These are phyloP conservation scores for Eimeria maxima DNA, from an alignment of 169 alveolate species.

Conservation along the genomic window DNA sequence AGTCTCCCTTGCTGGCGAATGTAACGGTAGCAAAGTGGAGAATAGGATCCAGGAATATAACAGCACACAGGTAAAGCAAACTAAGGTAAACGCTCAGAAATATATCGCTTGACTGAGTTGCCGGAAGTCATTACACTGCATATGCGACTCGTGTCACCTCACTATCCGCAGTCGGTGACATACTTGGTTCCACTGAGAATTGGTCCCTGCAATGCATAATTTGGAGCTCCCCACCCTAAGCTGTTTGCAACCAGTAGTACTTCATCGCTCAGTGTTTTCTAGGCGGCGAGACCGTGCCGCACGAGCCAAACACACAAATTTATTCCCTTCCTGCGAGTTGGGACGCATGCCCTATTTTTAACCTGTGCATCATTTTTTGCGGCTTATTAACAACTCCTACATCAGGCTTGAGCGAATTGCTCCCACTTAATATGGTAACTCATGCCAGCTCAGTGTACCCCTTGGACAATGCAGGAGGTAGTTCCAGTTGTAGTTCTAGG, in stretches of 20 bases:
- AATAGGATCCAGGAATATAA: background rate
- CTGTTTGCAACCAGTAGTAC: slow-evolving; percentile 6
- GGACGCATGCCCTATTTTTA: slow-evolving; percentile 15
- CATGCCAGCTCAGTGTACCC: too few relatives aligned
- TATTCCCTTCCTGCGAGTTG: background rate
- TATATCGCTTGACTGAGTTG: background rate
- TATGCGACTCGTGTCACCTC: background rate
- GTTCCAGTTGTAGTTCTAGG: too few relatives aligned
- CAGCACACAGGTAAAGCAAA: slow-evolving; percentile 12
- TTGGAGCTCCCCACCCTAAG: background rate
- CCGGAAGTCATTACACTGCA: background rate
- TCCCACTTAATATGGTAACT: too few relatives aligned
- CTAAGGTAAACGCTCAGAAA: background rate
- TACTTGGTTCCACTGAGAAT: background rate
- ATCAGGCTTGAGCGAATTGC: too few relatives aligned
- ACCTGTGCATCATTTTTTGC: background rate
- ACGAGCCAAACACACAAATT: background rate
- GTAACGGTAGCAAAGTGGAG: background rate
- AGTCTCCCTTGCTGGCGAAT: slow-evolving; percentile 3
- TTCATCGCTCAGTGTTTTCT: background rate
- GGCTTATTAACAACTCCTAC: background rate
- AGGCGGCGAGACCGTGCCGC: slow-evolving; percentile 12
- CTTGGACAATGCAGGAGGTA: too few relatives aligned
- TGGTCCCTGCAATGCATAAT: slow-evolving; percentile 23
- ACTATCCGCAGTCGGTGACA: background rate